Evolutionary conservation across 768 basidiomycete genomes (phyloP), one percentile per base, ranked within the genome.

Genomic region (Auriculariales sp.): DNA sequence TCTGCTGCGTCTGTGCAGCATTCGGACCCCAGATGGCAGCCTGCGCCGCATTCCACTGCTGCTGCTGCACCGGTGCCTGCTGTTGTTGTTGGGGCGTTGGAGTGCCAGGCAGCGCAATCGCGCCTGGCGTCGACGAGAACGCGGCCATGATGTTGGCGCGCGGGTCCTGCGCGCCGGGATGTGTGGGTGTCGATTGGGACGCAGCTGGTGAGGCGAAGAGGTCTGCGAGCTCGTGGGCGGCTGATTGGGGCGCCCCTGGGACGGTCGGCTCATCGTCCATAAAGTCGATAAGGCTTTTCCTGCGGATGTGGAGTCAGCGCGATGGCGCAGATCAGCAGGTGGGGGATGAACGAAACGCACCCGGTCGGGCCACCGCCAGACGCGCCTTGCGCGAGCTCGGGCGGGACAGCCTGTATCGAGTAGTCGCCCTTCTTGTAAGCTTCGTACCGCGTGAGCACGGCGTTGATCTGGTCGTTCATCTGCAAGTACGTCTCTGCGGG

Each of bases 381-480:
- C 49, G 54, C 42, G 19, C 52, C 63, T n/a, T n/a, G n/a, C 42
- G 70, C 66, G 25, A 78, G 64, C 57, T 83, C 78, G 3, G 71
- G 60, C 3, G 84, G 87, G 52, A 86, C 76, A 22, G 78, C 66
- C 6, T 80, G 79, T 15, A 71, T 73, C 2, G 69, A 67, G 60
- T 79, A 93, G 66, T 99, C 92, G 47, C 95, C 95, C 51, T 77
- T 79, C 66, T 90, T 90, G 74, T 85, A 97, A 0, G 90, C 82
- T 52, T 97, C 91, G 61, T 92, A 97, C 22, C 94, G 83, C 27
- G 76, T 74, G 12, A 97, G 64, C 12, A 92, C 90, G 17, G 78
- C 85, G 67, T 99, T 99, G 65, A 99, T 92, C 59, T 95, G 87
- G 64, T 99, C 95, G 63, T 99, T 99, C 53, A 93, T 93, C 62